Base-by-base conservation (phyloP, 345 rosid species). In the Excoecaria agallocha region DNA sequence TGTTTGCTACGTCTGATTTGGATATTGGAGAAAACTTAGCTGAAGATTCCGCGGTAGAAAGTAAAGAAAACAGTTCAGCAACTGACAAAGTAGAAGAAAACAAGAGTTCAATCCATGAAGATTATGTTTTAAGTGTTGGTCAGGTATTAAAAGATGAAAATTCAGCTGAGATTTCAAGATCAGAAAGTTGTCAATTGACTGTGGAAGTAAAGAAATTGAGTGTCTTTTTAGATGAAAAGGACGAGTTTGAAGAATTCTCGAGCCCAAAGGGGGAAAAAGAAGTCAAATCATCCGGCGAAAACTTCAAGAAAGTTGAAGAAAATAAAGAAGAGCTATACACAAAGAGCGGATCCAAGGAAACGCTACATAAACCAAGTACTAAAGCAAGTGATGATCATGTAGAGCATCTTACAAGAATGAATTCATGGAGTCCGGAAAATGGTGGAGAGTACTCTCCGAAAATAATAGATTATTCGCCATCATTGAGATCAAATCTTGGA, bases 291-390 rank as follows among this genome's bases (percentile, higher is more conserved):
- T 70, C 70, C n/a, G 78, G 76, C 61, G 78, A 48, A n/a, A 71
- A 81, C 81, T 70, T 79, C 84, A 77, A 84, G 83, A 88, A 80
- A 79, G 90, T 62, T 66, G 90, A 75, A 6, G 82, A 76, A 25
- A 66, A 78, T 50, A 60, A 72, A 55, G 76, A 75, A 64, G 77
- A 76, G 77, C 24, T 22, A 12, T 69, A 71, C 72, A 60, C 74
- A 76, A 85, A 74, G 66, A 83, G 76, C 55, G 90, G 82, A 87
- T 88, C 94, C 90, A 77, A 91, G 46, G 90, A 68, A 30, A 12
- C 43, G 38, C 48, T 58, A 70, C 64, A 56, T 57, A 68, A 66
- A 58, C 38, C 6, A 69, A 69, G 79, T 56, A 59, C 55, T 19
- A 72, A 79, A 74, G 64, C 38, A 24, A 66, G 61, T 54, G 66